These are phyloP conservation scores for Penicillium occitanis DNA, from an alignment of 2,329 filamentous ascomycete species.

Conservation along the genomic window DNA sequence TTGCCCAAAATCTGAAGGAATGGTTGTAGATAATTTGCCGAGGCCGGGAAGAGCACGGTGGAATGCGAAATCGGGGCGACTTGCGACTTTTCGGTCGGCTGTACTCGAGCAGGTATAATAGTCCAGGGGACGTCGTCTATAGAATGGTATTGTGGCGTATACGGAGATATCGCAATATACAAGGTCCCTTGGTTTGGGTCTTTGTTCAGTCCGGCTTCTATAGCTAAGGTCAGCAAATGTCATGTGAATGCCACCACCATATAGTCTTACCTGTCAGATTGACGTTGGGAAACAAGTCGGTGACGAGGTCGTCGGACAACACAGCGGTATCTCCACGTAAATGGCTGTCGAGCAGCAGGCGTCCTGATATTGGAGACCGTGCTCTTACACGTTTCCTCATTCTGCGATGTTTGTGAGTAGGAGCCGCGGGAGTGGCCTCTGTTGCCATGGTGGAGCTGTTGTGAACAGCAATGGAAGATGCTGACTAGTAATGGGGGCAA, in stretches of 20 bases:
- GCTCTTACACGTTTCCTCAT: constrained; percentile 48
- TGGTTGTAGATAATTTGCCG: constrained; percentile 73
- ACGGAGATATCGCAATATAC: constrained; percentile 50
- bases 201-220: constrained; percentile 24
- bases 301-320: constrained; percentile 81
- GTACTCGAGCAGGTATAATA: constrained; percentile 70
- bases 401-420: constrained; percentile 50
- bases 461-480: not conserved
- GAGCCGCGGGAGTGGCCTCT: constrained; percentile 13
- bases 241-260: constrained; percentile 2
- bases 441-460: constrained; percentile 14
- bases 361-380: constrained; percentile 74
- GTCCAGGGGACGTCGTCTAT: constrained; percentile 73
- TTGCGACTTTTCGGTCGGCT: constrained; percentile 44
- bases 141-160: constrained; percentile 42
- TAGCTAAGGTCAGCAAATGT: not conserved
- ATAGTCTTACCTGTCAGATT: constrained; percentile 50
- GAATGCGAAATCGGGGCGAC: constrained; percentile 68
- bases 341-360: constrained; percentile 79
- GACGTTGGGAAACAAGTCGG: constrained; percentile 69
- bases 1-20: constrained; percentile 73
- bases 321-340: constrained; percentile 82
- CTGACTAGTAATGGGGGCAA: not conserved
- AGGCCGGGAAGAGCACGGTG: constrained; percentile 71
- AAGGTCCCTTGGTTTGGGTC: constrained; percentile 34